phyloP scores from a whole-genome alignment of 805 yeast genomes.

The Candida nonsorbophila region DNA sequence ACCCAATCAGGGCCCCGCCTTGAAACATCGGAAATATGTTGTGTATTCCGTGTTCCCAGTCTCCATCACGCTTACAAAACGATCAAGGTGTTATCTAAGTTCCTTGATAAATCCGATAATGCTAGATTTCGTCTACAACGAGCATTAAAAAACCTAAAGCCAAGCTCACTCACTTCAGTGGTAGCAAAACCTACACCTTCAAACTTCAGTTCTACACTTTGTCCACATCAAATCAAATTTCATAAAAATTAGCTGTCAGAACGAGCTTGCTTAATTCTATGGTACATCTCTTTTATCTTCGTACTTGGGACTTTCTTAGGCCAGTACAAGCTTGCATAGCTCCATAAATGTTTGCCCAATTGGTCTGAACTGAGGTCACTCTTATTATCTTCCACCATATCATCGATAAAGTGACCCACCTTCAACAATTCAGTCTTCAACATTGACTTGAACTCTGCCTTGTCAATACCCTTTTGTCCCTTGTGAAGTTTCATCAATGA shows the following conservation, averaged over 20 bases:
- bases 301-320: slow-evolving; percentile 76
- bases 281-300: slow-evolving; percentile 74
- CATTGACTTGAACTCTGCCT: slow-evolving; percentile 71
- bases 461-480: slow-evolving; percentile 69
- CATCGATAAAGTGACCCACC: slow-evolving; percentile 65
- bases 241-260: slow-evolving; percentile 6
- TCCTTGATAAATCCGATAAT: too few relatives aligned
- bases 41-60: too few relatives aligned
- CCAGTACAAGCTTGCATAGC: slow-evolving; percentile 81
- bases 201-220: too few relatives aligned
- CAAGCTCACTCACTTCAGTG: too few relatives aligned
- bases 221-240: too few relatives aligned
- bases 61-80: too few relatives aligned
- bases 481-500: slow-evolving; percentile 62
- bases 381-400: slow-evolving; percentile 8
- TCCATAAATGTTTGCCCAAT: slow-evolving; percentile 68
- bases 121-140: too few relatives aligned
- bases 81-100: too few relatives aligned
- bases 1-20: too few relatives aligned
- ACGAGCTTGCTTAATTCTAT: slow-evolving; percentile 37
- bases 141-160: too few relatives aligned
- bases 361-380: slow-evolving; percentile 26
- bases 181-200: too few relatives aligned
- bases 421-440: slow-evolving; percentile 62
- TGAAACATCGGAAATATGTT: too few relatives aligned